phyloP scores from a whole-genome alignment of 495 filamentous ascomycete species.

The Beverwykella pulmonaria region DNA sequence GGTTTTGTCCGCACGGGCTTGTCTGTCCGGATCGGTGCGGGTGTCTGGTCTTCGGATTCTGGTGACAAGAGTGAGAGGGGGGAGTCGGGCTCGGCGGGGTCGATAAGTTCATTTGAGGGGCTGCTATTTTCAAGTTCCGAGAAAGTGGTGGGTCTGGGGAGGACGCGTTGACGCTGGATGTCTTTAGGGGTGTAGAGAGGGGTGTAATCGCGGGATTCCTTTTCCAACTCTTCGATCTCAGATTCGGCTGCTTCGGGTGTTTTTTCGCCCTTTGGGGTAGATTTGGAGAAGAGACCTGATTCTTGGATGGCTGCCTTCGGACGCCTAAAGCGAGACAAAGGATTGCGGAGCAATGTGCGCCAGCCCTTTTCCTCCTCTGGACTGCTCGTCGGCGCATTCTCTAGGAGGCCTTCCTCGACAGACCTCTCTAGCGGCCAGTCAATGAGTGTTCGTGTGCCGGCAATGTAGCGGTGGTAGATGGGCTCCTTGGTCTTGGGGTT shows the following conservation, averaged over 20 bases:
- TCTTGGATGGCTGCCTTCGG: neutral
- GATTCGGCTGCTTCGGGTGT: neutral
- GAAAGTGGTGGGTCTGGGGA: no score
- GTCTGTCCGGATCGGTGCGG: neutral
- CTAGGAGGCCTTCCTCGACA: neutral
- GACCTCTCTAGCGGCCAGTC: constrained; percentile 1
- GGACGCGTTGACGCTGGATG: no score
- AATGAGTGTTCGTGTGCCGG: neutral
- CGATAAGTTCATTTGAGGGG: no score
- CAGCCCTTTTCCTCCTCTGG: neutral
- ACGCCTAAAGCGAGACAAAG: neutral
- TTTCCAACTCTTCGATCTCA: neutral
- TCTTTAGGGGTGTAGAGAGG: neutral
- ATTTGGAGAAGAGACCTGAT: neutral
- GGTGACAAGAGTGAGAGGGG: neutral
- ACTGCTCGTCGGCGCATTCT: neutral
- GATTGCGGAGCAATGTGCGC: neutral
- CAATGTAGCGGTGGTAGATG: constrained; percentile 3
- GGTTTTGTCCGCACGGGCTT: neutral
- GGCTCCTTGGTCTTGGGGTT: neutral
- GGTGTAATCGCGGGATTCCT: neutral
- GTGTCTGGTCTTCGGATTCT: neutral
- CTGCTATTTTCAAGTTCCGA: no score
- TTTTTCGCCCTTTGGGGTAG: neutral
- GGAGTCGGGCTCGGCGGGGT: neutral